phyloP scores from a whole-genome alignment of 2,329 filamentous ascomycete species.

The Dendryphion nanum region DNA sequence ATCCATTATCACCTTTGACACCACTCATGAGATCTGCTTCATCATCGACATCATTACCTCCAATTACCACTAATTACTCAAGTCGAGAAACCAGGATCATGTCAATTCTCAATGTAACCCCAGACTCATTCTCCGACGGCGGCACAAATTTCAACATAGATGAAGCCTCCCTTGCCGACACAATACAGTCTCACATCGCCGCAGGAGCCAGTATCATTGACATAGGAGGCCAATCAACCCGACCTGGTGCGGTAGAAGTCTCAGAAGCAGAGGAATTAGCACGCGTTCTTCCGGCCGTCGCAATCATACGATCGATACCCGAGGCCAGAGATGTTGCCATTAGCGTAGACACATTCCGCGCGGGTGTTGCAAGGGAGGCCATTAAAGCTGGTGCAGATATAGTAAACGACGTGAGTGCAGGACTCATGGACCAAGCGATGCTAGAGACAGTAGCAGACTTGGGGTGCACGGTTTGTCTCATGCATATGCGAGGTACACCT shows the following conservation, averaged over 20 bases:
- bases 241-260: conserved; percentile 70
- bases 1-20: conserved; percentile 39
- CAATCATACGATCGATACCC: conserved; percentile 66
- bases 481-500: conserved; percentile 92
- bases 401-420: conserved; percentile 91
- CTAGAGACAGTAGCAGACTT: conserved; percentile 74
- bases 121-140: conserved; percentile 95
- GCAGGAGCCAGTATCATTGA: conserved; percentile 83
- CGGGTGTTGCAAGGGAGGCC: conserved; percentile 74
- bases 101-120: conserved; percentile 92
- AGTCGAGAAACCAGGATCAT: conserved; percentile 68
- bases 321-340: conserved; percentile 66
- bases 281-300: conserved; percentile 77
- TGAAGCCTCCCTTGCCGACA: conserved; percentile 52
- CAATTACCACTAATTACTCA: conserved; percentile 23
- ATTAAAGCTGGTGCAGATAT: conserved; percentile 81
- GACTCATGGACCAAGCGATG: conserved; percentile 76
- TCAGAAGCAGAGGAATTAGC: conserved; percentile 69
- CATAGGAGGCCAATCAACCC: conserved; percentile 89
- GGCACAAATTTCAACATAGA: conserved; percentile 54
- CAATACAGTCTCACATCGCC: conserved; percentile 61
- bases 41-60: conserved; percentile 31
- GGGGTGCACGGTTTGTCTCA: conserved; percentile 76
- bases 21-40: conserved; percentile 11
- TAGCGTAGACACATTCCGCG: conserved; percentile 91